These are phyloP conservation scores for Ogataea saltuana DNA, from an alignment of 805 yeast species.

Conservation along the genomic window DNA sequence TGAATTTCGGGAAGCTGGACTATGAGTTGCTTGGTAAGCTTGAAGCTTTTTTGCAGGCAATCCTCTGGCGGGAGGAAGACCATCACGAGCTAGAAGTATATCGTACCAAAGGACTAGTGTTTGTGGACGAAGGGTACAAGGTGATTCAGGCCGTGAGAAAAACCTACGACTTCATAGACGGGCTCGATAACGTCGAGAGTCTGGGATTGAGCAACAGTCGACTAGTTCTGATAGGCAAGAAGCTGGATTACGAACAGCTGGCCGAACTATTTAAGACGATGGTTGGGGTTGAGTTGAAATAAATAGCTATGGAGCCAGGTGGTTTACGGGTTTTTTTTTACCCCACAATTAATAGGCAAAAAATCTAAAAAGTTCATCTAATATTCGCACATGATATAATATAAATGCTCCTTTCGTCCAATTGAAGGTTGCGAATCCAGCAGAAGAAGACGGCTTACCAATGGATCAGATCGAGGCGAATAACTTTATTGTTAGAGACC, in stretches of 20 bases:
- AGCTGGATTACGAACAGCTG: conserved; percentile 17
- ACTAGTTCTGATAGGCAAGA: conserved; percentile 37
- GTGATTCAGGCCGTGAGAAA: conserved; percentile 92
- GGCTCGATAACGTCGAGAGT: conserved; percentile 17
- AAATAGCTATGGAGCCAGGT: neutral
- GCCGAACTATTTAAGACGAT: conserved; percentile 8
- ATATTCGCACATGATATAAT: no score
- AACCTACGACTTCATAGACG: conserved; percentile 75
- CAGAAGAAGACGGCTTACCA: no score
- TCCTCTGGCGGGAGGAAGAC: conserved; percentile 69
- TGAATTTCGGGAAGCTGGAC: conserved; percentile 45
- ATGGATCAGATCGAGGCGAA: neutral
- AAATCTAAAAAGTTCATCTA: no score
- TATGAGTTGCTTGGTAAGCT: conserved; percentile 44
- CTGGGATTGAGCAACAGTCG: conserved; percentile 20
- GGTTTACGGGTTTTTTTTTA: neutral
- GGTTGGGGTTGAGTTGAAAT: conserved; percentile 13
- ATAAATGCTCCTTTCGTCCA: no score
- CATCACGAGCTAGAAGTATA: conserved; percentile 60
- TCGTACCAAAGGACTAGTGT: conserved; percentile 75
- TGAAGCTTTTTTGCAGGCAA: conserved; percentile 64
- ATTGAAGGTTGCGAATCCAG: no score
- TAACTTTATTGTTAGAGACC: conserved; percentile 3
- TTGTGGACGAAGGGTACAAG: conserved; percentile 43
- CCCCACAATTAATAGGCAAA: neutral